A percentile compares a stretch with the other conserved stretches of the same genome.
These are phyloP conservation scores for Neurospora sp. DNA, from an alignment of 495 filamentous ascomycete genomes.

Conservation along the genomic window DNA sequence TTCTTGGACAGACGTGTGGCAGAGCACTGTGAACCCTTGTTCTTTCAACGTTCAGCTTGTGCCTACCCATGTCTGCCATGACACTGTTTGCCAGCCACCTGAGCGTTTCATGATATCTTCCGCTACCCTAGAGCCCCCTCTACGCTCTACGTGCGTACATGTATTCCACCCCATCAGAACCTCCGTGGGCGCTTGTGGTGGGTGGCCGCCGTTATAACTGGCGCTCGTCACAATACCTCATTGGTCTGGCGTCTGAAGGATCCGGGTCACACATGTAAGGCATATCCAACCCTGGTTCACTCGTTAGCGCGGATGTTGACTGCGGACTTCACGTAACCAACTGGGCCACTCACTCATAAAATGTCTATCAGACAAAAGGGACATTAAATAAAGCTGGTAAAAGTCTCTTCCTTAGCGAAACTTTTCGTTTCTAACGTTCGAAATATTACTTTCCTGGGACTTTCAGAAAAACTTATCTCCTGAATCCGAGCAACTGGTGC, in stretches of 20 bases:
- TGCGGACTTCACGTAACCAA: neutral
- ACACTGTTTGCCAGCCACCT: neutral
- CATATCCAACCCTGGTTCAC: neutral
- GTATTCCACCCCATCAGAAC: neutral
- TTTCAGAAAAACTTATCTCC: neutral
- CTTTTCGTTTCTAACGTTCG: neutral
- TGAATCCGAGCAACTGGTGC: neutral
- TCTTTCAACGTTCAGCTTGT: neutral
- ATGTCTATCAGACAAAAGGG: neutral
- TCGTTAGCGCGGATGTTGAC: neutral
- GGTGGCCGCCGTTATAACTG: neutral
- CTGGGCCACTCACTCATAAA: neutral
- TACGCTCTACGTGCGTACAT: neutral
- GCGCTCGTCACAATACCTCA: neutral
- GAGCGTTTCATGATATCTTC: neutral
- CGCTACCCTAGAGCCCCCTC: neutral
- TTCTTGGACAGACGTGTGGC: neutral
- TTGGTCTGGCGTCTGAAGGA: neutral
- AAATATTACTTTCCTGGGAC: neutral
- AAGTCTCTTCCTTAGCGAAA: neutral
- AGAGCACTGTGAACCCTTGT: neutral
- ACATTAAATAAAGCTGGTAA: neutral
- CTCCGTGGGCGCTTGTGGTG: neutral
- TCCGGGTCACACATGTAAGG: neutral
- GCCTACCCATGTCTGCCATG: neutral